A percentile compares a stretch with the other conserved stretches of the same genome.
Conservation (phyloP, 805 yeast species). For the Lipomyces starkeyi region DNA sequence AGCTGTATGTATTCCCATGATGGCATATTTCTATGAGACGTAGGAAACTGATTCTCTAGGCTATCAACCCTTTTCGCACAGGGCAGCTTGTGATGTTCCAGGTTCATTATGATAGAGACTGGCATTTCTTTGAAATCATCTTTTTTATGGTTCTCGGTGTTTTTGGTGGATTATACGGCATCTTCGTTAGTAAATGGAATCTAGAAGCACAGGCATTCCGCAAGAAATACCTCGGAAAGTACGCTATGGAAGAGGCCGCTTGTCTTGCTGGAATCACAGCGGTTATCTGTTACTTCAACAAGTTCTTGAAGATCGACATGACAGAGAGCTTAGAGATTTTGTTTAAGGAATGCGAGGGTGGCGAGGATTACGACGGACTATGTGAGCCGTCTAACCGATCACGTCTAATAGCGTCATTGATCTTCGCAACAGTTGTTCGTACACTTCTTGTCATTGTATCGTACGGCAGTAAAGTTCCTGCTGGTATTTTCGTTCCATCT, state of each 20-base stretch:
- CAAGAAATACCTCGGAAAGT: slow-evolving; percentile 53
- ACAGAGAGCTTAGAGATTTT: slow-evolving; percentile 91
- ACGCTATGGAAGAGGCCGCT: slow-evolving; percentile 74
- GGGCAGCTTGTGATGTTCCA: slow-evolving; percentile 94
- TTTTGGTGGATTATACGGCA: slow-evolving; percentile 91
- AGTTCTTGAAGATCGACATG: slow-evolving; percentile 85
- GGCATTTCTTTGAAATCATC: slow-evolving; percentile 88
- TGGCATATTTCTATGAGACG: neutral
- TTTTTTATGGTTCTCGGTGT: slow-evolving; percentile 78
- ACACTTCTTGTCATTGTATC: slow-evolving; percentile 77
- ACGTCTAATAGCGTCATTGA: slow-evolving; percentile 57
- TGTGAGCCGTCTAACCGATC: slow-evolving; percentile 37
- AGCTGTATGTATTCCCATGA: slow-evolving; percentile 47
- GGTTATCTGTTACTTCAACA: slow-evolving; percentile 78
- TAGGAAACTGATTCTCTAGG: slow-evolving; percentile 29
- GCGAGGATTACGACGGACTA: slow-evolving; percentile 49
- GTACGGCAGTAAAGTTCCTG: slow-evolving; percentile 92
- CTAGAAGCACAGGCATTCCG: slow-evolving; percentile 47
- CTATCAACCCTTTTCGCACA: slow-evolving; percentile 88
- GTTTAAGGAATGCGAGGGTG: slow-evolving; percentile 76
- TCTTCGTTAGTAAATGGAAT: slow-evolving; percentile 48
- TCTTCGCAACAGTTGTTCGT: slow-evolving; percentile 74
- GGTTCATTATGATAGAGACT: slow-evolving; percentile 82
- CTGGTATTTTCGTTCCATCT: slow-evolving; percentile 95
- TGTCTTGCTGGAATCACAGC: slow-evolving; percentile 73